These are phyloP conservation scores for Seiridium unicorne DNA, from an alignment of 2,329 filamentous ascomycete genomes.

Conservation along the genomic window DNA sequence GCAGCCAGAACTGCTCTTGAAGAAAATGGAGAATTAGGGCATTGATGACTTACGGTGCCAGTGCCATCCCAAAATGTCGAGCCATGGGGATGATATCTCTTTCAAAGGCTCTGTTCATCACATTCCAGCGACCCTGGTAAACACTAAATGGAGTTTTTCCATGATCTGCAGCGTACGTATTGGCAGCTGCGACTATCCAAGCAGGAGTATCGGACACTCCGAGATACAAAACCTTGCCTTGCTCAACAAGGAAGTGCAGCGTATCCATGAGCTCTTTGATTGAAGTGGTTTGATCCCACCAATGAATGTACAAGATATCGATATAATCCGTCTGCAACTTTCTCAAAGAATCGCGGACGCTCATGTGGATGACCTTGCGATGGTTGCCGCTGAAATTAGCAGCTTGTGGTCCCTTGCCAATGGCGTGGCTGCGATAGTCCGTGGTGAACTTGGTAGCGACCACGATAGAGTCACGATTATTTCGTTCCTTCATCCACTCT, in stretches of 20 bases:
- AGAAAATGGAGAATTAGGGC: no score
- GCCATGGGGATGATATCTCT: constrained; percentile 43
- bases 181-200: constrained; percentile 27
- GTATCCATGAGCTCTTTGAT: constrained; percentile 25
- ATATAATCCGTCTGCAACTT: constrained; percentile 37
- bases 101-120: constrained; percentile 36
- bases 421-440: constrained; percentile 31
- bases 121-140: constrained; percentile 43
- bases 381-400: constrained; percentile 39
- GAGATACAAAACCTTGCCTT: constrained; percentile 28
- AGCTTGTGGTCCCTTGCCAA: constrained; percentile 26
- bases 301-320: constrained; percentile 30
- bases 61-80: constrained; percentile 42
- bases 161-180: constrained; percentile 23
- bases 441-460: constrained; percentile 48
- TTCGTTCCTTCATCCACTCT: constrained; percentile 44
- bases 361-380: constrained; percentile 34
- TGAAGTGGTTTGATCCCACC: constrained; percentile 22
- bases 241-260: constrained; percentile 21
- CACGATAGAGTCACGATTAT: constrained; percentile 45
- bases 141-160: constrained; percentile 27
- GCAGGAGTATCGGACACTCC: constrained; percentile 28
- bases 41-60: constrained; percentile 37
- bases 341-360: constrained; percentile 35
- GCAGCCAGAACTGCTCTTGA: no score